These are phyloP conservation scores for Solanum hybrid DNA, from an alignment of 305 asterid species.

Conservation along the genomic window DNA sequence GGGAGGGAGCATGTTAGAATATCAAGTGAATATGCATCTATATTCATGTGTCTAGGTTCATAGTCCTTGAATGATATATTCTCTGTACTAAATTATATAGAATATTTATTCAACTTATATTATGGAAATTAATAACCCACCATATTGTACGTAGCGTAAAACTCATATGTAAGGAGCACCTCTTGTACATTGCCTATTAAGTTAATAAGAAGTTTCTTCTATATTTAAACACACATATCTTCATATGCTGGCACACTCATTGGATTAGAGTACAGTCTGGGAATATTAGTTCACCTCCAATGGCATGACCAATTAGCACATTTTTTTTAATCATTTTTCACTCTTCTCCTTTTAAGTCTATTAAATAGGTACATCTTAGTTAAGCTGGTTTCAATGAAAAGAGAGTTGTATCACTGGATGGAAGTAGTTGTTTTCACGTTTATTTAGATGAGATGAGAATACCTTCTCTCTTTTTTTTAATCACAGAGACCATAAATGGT, in stretches of 20 bases:
- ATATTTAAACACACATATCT: neutral
- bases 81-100: neutral
- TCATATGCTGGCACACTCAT: neutral
- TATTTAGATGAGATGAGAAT: neutral
- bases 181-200: neutral
- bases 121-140: neutral
- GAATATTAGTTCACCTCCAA: neutral
- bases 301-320: neutral
- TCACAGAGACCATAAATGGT: neutral
- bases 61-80: neutral
- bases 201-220: neutral
- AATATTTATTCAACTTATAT: neutral
- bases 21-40: neutral
- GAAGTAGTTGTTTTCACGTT: neutral
- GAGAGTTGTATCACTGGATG: neutral
- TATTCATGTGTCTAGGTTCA: neutral
- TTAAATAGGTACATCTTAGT: neutral
- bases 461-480: neutral
- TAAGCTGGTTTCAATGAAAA: neutral
- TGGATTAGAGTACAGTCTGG: neutral
- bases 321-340: neutral
- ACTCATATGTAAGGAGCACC: neutral
- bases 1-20: neutral
- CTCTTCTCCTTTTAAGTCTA: neutral
- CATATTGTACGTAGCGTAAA: neutral